Conservation (phyloP, 108 stramenopile species). For the Craspedostauros australis region DNA sequence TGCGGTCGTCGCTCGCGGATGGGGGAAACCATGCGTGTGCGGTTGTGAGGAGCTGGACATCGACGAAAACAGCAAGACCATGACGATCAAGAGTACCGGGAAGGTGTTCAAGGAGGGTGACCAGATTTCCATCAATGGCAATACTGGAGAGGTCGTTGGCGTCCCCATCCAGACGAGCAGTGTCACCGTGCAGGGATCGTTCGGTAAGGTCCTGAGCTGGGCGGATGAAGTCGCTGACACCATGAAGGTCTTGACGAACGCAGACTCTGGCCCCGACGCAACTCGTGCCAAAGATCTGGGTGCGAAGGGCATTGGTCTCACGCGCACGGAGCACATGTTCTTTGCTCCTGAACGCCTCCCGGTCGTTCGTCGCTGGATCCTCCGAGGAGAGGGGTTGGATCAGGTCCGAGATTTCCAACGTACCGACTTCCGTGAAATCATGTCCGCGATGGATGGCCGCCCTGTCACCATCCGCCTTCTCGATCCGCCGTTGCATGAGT, state of each 20-base stretch:
- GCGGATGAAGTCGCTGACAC: constrained; percentile 49
- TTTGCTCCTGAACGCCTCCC: constrained; percentile 69
- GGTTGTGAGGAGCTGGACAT: constrained; percentile 69
- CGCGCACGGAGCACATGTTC: constrained; percentile 88
- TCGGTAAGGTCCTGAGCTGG: constrained; percentile 57
- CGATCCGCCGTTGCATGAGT: constrained; percentile 87
- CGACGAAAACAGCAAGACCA: constrained; percentile 41
- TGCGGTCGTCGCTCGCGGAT: constrained; percentile 85
- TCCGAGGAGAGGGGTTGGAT: constrained; percentile 52
- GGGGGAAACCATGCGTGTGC: constrained; percentile 89
- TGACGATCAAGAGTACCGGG: constrained; percentile 45
- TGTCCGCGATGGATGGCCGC: constrained; percentile 62
- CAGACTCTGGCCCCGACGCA: constrained; percentile 78
- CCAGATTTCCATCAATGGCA: constrained; percentile 70
- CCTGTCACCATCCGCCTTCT: constrained; percentile 78
- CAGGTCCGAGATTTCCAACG: constrained; percentile 61
- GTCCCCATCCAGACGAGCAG: constrained; percentile 36
- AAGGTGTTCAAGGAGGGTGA: constrained; percentile 66
- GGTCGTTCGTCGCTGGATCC: constrained; percentile 73
- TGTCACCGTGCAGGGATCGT: constrained; percentile 36
- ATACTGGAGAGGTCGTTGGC: constrained; percentile 72
- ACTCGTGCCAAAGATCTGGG: constrained; percentile 57
- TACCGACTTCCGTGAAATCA: constrained; percentile 56
- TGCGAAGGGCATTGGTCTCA: constrained; percentile 77
- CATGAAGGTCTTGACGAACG: constrained; percentile 73